phyloP scores from a whole-genome alignment of 2,329 filamentous ascomycete species.

The Diaporthe ilicicola region DNA sequence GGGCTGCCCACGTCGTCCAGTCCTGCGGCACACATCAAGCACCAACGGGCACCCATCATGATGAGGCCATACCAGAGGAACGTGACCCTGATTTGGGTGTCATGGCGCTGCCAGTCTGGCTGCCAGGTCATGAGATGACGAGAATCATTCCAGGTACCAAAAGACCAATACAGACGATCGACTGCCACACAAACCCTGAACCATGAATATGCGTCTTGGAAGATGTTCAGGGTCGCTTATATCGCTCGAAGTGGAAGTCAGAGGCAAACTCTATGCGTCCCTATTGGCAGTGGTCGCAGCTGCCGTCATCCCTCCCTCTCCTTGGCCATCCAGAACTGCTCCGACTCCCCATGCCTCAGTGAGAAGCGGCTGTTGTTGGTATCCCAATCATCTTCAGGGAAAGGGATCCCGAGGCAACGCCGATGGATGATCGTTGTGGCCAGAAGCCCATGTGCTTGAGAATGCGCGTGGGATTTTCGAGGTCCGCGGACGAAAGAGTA shows the following conservation, averaged over 20 bases:
- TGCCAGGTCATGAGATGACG: constrained; percentile 17
- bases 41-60: constrained; percentile 1
- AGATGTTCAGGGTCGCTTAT: background rate
- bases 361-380: too few relatives aligned
- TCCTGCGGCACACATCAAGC: background rate
- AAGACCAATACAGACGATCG: background rate
- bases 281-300: background rate
- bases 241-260: background rate
- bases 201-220: background rate
- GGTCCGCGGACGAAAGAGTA: too few relatives aligned
- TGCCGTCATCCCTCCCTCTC: constrained; percentile 3
- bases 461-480: background rate
- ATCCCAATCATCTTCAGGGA: background rate
- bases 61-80: background rate
- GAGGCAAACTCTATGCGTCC: background rate
- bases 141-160: background rate
- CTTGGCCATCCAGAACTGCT: background rate
- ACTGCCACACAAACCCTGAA: background rate
- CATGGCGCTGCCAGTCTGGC: background rate
- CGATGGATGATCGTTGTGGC: background rate
- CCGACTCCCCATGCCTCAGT: background rate
- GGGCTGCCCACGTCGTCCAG: too few relatives aligned
- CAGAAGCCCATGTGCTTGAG: background rate
- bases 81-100: constrained; percentile 8
- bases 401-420: background rate